Evolutionary conservation across 1,139 yeast genomes (phyloP).

Genomic region (Suhomyces atakaporum): DNA sequence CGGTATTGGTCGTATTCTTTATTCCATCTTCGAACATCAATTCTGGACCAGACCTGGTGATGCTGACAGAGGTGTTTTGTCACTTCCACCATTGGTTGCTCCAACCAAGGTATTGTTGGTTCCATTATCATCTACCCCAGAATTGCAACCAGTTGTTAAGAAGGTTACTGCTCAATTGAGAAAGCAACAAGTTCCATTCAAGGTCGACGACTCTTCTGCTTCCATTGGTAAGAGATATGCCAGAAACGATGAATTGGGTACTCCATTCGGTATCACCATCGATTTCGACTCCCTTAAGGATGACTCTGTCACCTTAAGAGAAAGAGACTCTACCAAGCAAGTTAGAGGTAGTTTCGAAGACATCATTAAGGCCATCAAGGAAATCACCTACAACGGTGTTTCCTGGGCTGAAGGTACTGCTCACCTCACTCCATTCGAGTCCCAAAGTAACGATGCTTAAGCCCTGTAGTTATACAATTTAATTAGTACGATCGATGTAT

Average conservation of each 20-base stretch:
- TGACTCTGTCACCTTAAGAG: conserved; percentile 91
- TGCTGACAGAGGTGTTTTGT: conserved; percentile 84
- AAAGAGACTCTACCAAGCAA: conserved; percentile 96
- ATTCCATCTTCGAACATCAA: conserved; percentile 89
- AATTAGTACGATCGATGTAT: too few relatives aligned
- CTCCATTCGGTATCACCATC: conserved; percentile 97
- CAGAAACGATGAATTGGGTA: conserved; percentile 98
- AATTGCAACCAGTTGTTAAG: conserved; percentile 74
- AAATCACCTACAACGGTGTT: conserved; percentile 70
- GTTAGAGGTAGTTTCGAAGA: conserved; percentile 89
- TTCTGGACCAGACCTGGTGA: conserved; percentile 97
- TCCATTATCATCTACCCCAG: conserved; percentile 85
- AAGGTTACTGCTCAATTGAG: conserved; percentile 71
- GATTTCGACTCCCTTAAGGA: conserved; percentile 95
- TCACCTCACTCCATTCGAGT: conserved; percentile 61
- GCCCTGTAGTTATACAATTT: conserved; percentile 6
- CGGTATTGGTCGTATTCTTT: conserved; percentile 97
- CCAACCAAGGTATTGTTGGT: conserved; percentile 97
- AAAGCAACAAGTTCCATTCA: conserved; percentile 84
- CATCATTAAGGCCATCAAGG: conserved; percentile 75
- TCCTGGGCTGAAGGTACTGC: conserved; percentile 88
- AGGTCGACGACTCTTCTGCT: conserved; percentile 96
- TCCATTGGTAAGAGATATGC: conserved; percentile 98
- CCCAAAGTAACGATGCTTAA: conserved; percentile 38
- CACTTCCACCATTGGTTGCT: conserved; percentile 94